These are phyloP conservation scores for Yarrowia osloensis DNA, from an alignment of 805 yeast genomes.

Conservation along the genomic window DNA sequence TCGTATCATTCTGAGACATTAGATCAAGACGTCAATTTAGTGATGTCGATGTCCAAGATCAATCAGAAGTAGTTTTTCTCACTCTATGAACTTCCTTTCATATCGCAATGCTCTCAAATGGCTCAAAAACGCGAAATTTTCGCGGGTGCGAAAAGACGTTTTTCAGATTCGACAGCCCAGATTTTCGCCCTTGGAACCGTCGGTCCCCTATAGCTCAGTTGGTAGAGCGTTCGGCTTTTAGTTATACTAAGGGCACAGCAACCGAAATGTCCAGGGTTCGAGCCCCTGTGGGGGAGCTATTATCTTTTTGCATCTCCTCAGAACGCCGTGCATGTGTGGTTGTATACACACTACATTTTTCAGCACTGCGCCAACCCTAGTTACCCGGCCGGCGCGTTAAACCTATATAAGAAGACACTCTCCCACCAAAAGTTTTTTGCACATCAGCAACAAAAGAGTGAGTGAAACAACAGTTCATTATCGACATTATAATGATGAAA, in stretches of 20 bases:
- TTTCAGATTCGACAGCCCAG: neutral
- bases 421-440: neutral
- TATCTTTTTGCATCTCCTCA: neutral
- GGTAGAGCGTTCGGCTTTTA: conserved; percentile 42
- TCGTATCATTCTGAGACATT: neutral
- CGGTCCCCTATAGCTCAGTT: conserved; percentile 29
- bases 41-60: too few species aligned
- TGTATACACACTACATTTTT: neutral
- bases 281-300: conserved; percentile 59
- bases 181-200: neutral
- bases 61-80: too few species aligned
- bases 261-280: conserved; percentile 65
- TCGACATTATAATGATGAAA: conserved; percentile 22
- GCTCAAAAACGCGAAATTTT: neutral
- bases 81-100: too few species aligned
- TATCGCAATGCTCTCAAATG: too few species aligned
- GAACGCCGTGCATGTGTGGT: neutral
- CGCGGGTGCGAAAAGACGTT: neutral
- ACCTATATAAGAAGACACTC: neutral
- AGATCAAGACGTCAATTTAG: too few species aligned
- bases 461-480: neutral
- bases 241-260: conserved; percentile 24
- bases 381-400: neutral
- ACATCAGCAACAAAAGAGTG: neutral
- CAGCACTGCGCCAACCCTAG: conserved; percentile 5